These are phyloP conservation scores for Backusella parvicylindrica DNA, from an alignment of 192 early-diverging fungal genomes.

Conservation along the genomic window DNA sequence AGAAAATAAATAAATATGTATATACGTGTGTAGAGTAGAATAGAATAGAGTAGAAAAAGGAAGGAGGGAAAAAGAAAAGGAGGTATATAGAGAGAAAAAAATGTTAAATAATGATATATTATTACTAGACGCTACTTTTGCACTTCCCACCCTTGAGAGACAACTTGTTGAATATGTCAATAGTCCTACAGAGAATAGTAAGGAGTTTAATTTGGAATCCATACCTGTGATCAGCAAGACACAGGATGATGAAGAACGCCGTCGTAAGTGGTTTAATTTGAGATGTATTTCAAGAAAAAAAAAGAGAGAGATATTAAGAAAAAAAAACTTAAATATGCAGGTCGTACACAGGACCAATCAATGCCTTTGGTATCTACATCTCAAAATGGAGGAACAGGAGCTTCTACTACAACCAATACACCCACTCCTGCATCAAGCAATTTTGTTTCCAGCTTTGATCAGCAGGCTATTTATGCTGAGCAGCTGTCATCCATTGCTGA, in stretches of 20 bases:
- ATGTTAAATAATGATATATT: neutral
- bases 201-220: conserved; percentile 76
- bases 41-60: neutral
- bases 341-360: neutral
- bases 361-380: conserved; percentile 2
- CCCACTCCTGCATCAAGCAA: neutral
- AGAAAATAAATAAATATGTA: no score
- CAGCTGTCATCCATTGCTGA: conserved; percentile 79
- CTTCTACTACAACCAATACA: neutral
- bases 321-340: neutral
- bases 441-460: conserved; percentile 39
- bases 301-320: no score
- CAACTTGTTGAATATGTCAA: conserved; percentile 86
- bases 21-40: neutral
- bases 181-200: conserved; percentile 54
- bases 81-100: no score
- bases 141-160: conserved; percentile 80
- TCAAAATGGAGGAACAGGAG: neutral
- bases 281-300: neutral
- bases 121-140: conserved; percentile 73
- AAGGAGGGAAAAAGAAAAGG: neutral
- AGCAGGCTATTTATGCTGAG: conserved; percentile 72
- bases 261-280: conserved; percentile 40
- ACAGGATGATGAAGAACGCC: conserved; percentile 81
- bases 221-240: conserved; percentile 82